Evolutionary conservation across 495 filamentous ascomycete genomes (phyloP).

Genomic region (Penicillium atrosanguineum): DNA sequence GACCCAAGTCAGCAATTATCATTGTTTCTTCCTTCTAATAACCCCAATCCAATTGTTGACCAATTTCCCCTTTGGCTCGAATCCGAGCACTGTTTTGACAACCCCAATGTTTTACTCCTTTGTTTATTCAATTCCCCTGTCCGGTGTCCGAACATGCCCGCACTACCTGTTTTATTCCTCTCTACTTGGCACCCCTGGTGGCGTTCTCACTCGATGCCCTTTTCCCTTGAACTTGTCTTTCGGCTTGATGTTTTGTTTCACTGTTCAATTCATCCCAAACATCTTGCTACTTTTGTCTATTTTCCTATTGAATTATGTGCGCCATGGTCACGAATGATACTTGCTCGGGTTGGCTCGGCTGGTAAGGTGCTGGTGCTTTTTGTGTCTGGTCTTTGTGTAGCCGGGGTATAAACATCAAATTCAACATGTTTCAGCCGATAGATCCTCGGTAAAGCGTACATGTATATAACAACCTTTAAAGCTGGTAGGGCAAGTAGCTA

Average conservation of each 20-base stretch:
- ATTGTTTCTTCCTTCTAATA: not conserved
- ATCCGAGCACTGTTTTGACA: not conserved
- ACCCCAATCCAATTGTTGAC: not conserved
- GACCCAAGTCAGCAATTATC: not conserved
- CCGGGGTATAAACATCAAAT: slow-evolving; percentile 10
- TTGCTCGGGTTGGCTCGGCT: slow-evolving; percentile 4
- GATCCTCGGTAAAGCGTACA: not conserved
- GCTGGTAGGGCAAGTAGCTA: no score
- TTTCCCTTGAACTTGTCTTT: not conserved
- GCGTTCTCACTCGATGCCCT: not conserved
- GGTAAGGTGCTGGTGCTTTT: not conserved
- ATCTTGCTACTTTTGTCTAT: not conserved
- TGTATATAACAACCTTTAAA: no score
- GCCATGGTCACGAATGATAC: slow-evolving; percentile 2
- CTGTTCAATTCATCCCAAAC: not conserved
- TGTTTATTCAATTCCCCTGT: not conserved
- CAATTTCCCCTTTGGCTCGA: not conserved
- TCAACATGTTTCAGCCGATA: slow-evolving; percentile 11
- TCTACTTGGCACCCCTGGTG: not conserved
- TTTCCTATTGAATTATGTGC: not conserved
- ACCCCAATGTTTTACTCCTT: not conserved
- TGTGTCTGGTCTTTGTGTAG: slow-evolving; percentile 3
- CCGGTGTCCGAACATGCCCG: not conserved
- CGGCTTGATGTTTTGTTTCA: not conserved
- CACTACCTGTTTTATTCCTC: not conserved